Base-by-base conservation (phyloP, 208 protist species). In the Trypanosomatidae sp. region DNA sequence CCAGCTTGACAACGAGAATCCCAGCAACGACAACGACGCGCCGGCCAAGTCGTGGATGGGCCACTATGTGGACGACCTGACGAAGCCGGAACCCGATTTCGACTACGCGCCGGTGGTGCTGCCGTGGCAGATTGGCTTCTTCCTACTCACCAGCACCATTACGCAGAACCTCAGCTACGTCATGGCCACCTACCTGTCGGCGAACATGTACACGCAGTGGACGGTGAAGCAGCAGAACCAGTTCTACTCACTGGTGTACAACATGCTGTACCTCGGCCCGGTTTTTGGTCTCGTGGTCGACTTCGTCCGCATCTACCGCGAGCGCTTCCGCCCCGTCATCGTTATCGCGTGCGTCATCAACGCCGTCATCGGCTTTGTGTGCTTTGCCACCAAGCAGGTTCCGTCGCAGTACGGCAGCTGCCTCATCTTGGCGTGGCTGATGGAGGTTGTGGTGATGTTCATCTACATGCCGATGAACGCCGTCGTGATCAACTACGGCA, bases 391-490 rank as follows among this genome's bases (percentile, higher is more conserved):
- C 4, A 67, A 67, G 44, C 39, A 58, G 2, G 39, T 73, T 17
- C 25, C 49, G 3, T 41, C 19, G 0, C 33, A 67, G 30, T 73
- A 69, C 65, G 53, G 67, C 56, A 46, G 46, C 66, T 17, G 22
- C 33, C 44, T 78, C 6, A 46, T 81, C 13, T 64, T 81, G 7
- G 25, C 39, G 46, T 78, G 71, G 69, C 17, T 82, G n/a, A 71
- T 76, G 67, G 22, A 81, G 68, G 69, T 81, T 43, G 49, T 64
- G 30, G 64, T 67, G 13, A 84, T 84, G 75, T 84, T 84, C 62
- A 73, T 84, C 30, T 80, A 84, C 80, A 72, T 84, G n/a, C 80
- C 80, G 22, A 71, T 73, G 67, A 84, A 76, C 49, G 74, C 59
- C 8, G 66, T 80, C 28, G 75, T 84, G 25, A 81, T 81, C 49